Evolutionary conservation across 257 asterid species (phyloP).

Genomic region (Solanum gandarillasii): DNA sequence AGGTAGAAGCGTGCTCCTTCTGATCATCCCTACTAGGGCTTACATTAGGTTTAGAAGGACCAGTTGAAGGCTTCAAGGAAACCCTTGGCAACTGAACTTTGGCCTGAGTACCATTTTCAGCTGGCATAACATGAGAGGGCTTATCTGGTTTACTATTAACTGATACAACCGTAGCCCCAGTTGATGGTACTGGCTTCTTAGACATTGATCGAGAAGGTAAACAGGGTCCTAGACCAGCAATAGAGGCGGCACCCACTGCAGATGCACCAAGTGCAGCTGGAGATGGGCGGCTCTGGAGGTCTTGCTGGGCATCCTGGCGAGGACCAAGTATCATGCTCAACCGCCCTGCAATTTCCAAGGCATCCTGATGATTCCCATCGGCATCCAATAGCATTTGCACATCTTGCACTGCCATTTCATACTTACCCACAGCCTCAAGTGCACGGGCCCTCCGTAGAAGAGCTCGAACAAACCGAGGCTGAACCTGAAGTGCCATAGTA

Average conservation of each 20-base stretch:
- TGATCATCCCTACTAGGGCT: conserved; percentile 22
- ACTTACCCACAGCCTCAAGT: conserved; percentile 56
- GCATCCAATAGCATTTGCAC: conserved; percentile 45
- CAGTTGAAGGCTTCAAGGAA: conserved; percentile 58
- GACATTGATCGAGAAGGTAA: conserved; percentile 71
- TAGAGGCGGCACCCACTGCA: conserved; percentile 87
- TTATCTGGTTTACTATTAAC: conserved; percentile 32
- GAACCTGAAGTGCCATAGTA: conserved; percentile 64
- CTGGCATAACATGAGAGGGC: conserved; percentile 37
- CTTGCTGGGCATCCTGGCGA: conserved; percentile 46
- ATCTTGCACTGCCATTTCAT: conserved; percentile 71
- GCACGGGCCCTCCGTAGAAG: conserved; percentile 86
- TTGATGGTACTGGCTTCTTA: conserved; percentile 39
- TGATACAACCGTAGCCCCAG: conserved; percentile 16
- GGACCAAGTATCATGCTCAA: conserved; percentile 51
- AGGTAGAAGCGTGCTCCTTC: conserved; percentile 24
- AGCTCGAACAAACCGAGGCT: conserved; percentile 54
- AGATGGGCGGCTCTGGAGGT: conserved; percentile 91
- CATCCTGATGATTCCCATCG: conserved; percentile 58
- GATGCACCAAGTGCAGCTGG: conserved; percentile 99
- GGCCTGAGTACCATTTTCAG: conserved; percentile 47
- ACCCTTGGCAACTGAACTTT: conserved; percentile 52
- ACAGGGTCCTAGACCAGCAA: conserved; percentile 86
- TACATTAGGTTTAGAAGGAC: conserved; percentile 29
- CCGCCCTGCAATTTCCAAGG: conserved; percentile 55